Evolutionary conservation across 371 early-diverging fungal genomes (phyloP).

Genomic region (Mucor irregularis): DNA sequence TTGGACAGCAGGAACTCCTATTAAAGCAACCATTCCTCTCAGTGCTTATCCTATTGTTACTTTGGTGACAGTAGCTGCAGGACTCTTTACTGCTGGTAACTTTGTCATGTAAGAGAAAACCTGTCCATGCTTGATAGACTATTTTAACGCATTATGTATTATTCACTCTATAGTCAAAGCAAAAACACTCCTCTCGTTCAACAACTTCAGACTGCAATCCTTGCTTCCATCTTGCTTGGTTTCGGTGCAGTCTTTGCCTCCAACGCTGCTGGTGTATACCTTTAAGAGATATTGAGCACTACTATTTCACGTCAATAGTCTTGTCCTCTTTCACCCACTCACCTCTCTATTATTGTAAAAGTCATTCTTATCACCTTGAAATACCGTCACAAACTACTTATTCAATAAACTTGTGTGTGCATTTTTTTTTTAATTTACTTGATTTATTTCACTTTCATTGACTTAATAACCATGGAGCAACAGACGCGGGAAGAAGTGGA

Average conservation of each 20-base stretch:
- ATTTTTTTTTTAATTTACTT: neutral
- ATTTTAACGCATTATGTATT: neutral
- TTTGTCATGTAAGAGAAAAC: constrained; percentile 52
- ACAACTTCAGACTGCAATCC: constrained; percentile 39
- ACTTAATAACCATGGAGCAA: neutral
- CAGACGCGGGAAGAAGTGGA: no score
- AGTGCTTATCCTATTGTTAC: constrained; percentile 34
- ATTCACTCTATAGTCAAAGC: neutral
- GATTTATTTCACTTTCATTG: neutral
- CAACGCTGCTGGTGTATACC: constrained; percentile 48
- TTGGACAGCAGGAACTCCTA: constrained; percentile 30
- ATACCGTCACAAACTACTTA: neutral
- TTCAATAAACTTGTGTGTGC: neutral
- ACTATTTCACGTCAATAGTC: neutral
- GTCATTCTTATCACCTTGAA: no score
- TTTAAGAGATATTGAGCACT: constrained; percentile 24
- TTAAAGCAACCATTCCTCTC: constrained; percentile 35
- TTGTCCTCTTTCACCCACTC: neutral
- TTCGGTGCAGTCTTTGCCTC: constrained; percentile 49
- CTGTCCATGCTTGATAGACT: no score
- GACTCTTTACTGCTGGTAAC: constrained; percentile 36
- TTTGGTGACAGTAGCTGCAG: constrained; percentile 26
- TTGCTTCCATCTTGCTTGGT: constrained; percentile 48
- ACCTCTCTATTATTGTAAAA: no score
- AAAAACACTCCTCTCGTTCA: constrained; percentile 29